A percentile compares a stretch with the other conserved stretches of the same genome.
These are phyloP conservation scores for Scutellaria barbata DNA, from an alignment of 257 asterid species.

Conservation along the genomic window DNA sequence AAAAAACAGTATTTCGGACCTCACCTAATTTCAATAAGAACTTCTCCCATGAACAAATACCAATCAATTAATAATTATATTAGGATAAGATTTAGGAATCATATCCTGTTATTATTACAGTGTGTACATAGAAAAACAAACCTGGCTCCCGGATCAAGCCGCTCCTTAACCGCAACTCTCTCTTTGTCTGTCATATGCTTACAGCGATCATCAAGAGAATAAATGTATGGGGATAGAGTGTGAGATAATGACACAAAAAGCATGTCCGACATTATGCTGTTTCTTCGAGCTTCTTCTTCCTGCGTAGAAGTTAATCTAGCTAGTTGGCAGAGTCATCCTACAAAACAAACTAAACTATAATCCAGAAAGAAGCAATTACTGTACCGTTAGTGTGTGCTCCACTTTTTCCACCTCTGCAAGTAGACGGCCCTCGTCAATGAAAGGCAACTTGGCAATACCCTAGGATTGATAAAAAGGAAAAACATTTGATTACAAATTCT, in stretches of 20 bases:
- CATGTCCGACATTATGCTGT: constrained; percentile 87
- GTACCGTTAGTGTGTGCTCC: constrained; percentile 92
- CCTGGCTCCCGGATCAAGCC: constrained; percentile 89
- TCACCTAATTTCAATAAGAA: too few species aligned
- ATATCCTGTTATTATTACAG: too few species aligned
- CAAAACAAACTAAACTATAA: constrained; percentile 23
- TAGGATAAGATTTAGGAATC: too few species aligned
- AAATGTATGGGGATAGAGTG: constrained; percentile 86
- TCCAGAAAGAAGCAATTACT: constrained; percentile 3
- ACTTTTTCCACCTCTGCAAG: constrained; percentile 86
- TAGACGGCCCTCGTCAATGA: constrained; percentile 89
- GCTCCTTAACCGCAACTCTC: constrained; percentile 62
- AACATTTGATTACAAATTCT: constrained; percentile 19
- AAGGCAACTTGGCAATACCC: constrained; percentile 97
- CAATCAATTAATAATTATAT: too few species aligned
- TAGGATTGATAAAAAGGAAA: constrained; percentile 36
- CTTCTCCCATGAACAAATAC: too few species aligned
- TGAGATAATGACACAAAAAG: constrained; percentile 84
- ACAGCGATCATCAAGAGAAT: constrained; percentile 86
- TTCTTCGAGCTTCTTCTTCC: constrained; percentile 95
- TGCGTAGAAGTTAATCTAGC: constrained; percentile 39
- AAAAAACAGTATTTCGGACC: too few species aligned
- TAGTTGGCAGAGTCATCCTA: constrained; percentile 17
- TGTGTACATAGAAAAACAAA: constrained; percentile 40
- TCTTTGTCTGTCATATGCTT: constrained; percentile 71